These are phyloP conservation scores for Populus hybrid DNA, from an alignment of 441 rosid species.

Conservation along the genomic window DNA sequence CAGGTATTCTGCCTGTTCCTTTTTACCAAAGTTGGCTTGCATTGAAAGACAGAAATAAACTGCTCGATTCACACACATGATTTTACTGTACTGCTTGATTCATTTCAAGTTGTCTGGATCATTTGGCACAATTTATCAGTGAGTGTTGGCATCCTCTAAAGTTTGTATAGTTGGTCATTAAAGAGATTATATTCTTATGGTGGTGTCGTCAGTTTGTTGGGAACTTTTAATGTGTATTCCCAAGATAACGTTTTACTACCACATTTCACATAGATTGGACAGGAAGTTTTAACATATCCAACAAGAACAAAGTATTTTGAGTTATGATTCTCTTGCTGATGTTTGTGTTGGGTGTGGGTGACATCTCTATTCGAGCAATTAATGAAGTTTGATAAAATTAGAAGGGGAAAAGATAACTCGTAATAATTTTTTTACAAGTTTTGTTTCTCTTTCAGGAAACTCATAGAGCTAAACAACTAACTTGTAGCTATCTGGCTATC, in stretches of 20 bases:
- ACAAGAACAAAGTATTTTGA: neutral
- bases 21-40: neutral
- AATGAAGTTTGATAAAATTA: neutral
- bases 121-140: neutral
- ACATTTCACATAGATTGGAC: neutral
- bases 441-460: neutral
- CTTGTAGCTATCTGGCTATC: neutral
- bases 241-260: neutral
- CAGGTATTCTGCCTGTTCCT: constrained; percentile 14
- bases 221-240: neutral
- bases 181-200: neutral
- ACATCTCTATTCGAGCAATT: neutral
- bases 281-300: neutral
- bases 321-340: neutral
- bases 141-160: neutral
- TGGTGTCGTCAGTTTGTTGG: neutral
- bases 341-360: neutral
- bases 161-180: neutral
- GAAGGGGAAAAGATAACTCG: neutral
- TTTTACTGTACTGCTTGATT: neutral
- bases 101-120: neutral
- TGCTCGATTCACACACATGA: neutral
- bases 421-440: too few species aligned
- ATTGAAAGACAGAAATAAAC: neutral
- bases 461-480: neutral